phyloP scores from a whole-genome alignment of 164 flowering plant genomes.

The Cinnamomum micranthum region DNA sequence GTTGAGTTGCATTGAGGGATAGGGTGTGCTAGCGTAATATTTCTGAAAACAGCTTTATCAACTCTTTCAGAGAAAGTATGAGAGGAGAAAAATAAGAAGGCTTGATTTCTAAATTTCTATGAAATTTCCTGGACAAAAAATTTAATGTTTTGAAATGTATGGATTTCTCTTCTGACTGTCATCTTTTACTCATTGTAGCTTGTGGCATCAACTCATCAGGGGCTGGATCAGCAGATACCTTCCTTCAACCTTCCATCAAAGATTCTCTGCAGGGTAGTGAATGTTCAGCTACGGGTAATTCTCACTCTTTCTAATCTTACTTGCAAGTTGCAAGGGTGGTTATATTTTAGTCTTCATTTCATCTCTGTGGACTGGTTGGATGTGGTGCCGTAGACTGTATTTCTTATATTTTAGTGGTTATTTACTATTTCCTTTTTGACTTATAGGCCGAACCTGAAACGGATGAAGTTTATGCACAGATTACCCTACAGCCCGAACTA shows the following conservation, averaged over 20 bases:
- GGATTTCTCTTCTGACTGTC: neutral
- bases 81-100: neutral
- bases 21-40: no score
- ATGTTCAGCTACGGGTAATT: constrained; percentile 74
- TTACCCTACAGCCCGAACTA: constrained; percentile 32
- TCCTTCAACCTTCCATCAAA: constrained; percentile 75
- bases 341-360: neutral
- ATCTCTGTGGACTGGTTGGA: neutral
- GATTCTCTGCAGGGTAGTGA: constrained; percentile 80
- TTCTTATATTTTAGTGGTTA: neutral
- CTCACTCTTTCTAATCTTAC: neutral
- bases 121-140: neutral
- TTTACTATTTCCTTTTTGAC: constrained; percentile 7
- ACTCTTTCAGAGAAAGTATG: no score
- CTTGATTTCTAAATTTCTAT: no score
- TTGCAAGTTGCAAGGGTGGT: neutral
- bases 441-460: constrained; percentile 36
- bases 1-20: no score
- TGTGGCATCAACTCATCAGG: constrained; percentile 82
- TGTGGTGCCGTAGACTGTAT: neutral
- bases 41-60: no score
- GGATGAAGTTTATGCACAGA: constrained; percentile 41
- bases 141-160: no score
- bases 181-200: constrained; percentile 41
- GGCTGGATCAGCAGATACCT: constrained; percentile 77